phyloP scores from a whole-genome alignment of 2,329 filamentous ascomycete genomes.

The Emericellopsis cladophorae region DNA sequence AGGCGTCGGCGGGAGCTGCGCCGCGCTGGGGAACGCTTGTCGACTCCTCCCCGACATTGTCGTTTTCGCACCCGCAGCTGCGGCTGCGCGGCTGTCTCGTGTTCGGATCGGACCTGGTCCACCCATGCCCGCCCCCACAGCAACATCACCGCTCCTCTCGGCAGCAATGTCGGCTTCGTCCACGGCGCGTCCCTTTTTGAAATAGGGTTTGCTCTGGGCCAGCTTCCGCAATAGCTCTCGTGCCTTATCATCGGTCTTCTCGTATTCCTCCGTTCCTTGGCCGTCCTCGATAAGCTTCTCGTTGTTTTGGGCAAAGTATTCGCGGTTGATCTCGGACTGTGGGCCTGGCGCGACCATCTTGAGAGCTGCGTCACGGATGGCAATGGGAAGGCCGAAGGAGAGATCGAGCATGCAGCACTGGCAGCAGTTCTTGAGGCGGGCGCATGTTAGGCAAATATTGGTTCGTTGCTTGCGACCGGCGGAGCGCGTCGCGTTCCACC shows the following conservation, averaged over 20 bases:
- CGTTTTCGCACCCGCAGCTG: conserved; percentile 33
- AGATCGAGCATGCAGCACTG: conserved; percentile 98
- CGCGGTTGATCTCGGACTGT: conserved; percentile 82
- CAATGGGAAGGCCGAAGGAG: conserved; percentile 88
- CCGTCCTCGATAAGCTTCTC: conserved; percentile 93
- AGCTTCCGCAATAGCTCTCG: conserved; percentile 73
- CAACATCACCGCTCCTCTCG: conserved; percentile 29
- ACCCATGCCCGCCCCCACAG: conserved; percentile 42
- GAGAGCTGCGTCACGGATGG: conserved; percentile 86
- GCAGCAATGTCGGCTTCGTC: conserved; percentile 37
- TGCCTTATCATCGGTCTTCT: conserved; percentile 95
- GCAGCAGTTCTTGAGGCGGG: conserved; percentile 95
- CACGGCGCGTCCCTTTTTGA: conserved; percentile 71
- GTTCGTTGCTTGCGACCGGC: conserved; percentile 81
- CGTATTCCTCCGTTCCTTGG: conserved; percentile 75
- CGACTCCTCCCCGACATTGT: conserved; percentile 24
- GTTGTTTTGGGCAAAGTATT: conserved; percentile 97
- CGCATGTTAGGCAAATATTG: conserved; percentile 92
- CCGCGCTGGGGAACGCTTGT: conserved; percentile 54
- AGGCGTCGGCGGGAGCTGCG: conserved; percentile 66
- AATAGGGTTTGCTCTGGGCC: conserved; percentile 89
- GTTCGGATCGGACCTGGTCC: conserved; percentile 71
- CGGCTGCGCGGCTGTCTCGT: conserved; percentile 44
- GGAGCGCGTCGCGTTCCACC: conserved; percentile 87
- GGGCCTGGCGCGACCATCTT: conserved; percentile 97